Evolutionary conservation across 1,284 basidiomycete species (phyloP).

Genomic region (Ustanciosporium gigantosporum): DNA sequence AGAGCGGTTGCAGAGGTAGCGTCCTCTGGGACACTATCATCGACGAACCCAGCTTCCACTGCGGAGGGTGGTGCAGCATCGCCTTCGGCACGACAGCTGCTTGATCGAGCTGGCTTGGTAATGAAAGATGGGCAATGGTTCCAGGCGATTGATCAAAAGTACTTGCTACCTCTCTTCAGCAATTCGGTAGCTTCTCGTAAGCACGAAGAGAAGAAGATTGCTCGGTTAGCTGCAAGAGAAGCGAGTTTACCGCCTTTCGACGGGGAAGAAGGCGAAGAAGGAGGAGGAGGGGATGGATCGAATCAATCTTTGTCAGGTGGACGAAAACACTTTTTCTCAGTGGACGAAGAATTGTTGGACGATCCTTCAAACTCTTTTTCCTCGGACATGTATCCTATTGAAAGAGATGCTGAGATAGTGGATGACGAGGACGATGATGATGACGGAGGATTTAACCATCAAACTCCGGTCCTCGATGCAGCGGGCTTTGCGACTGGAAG

Average conservation of each 20-base stretch:
- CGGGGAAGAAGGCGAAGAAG: background rate
- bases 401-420: slow-evolving; percentile 35
- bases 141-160: slow-evolving; percentile 90
- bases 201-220: slow-evolving; percentile 56
- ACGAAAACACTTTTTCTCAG: slow-evolving; percentile 19
- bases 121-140: slow-evolving; percentile 81
- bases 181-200: slow-evolving; percentile 67
- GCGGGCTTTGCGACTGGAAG: slow-evolving; percentile 21
- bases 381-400: slow-evolving; percentile 16
- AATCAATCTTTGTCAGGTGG: no score
- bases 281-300: slow-evolving; percentile 2
- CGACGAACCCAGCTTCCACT: no score
- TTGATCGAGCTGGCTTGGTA: slow-evolving; percentile 56
- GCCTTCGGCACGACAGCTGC: slow-evolving; percentile 39
- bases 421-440: slow-evolving; percentile 36
- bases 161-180: slow-evolving; percentile 89
- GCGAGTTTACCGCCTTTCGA: slow-evolving; percentile 4
- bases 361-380: slow-evolving; percentile 5
- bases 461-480: slow-evolving; percentile 16
- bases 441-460: no score
- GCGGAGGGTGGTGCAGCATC: slow-evolving; percentile 16
- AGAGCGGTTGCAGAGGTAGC: slow-evolving; percentile 22
- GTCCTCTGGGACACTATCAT: no score
- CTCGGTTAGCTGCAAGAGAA: slow-evolving; percentile 27
- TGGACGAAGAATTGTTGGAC: slow-evolving; percentile 23